These are phyloP conservation scores for Hypoxylon sp. DNA, from an alignment of 2,329 filamentous ascomycete genomes.

Conservation along the genomic window DNA sequence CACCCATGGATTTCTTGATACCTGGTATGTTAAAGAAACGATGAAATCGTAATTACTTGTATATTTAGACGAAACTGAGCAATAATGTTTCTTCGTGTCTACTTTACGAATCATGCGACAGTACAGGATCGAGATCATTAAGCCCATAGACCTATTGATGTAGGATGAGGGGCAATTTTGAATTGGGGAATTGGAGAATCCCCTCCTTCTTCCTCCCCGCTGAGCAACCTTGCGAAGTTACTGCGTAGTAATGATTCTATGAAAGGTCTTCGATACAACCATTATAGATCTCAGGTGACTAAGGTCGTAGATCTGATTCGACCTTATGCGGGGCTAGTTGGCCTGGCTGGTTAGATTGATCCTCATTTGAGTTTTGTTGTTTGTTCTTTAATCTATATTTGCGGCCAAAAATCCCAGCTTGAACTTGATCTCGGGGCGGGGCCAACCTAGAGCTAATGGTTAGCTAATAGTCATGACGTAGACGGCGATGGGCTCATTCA, in stretches of 20 bases:
- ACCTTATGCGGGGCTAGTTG: background rate
- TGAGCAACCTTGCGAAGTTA: background rate
- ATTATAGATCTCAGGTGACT: conserved; percentile 18
- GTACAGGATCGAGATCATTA: background rate
- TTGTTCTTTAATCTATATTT: background rate
- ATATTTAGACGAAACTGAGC: background rate
- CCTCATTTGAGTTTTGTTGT: conserved; percentile 4
- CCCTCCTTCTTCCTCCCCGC: background rate
- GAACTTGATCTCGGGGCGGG: conserved; percentile 11
- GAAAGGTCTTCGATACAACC: background rate
- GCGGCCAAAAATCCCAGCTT: background rate
- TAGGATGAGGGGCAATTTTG: background rate
- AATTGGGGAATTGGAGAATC: conserved; percentile 20
- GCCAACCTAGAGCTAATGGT: conserved; percentile 5
- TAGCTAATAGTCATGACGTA: conserved; percentile 40
- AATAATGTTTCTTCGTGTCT: background rate
- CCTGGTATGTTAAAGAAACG: background rate
- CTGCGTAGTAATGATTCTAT: background rate
- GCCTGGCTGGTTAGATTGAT: background rate
- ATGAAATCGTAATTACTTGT: background rate
- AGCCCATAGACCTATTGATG: background rate
- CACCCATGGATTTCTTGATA: background rate
- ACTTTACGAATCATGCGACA: background rate
- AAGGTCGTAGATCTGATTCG: conserved; percentile 10
- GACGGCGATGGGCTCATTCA: conserved; percentile 12